Conservation (phyloP, 352 stramenopile genomes). For the Phytophthora cryptogea region DNA sequence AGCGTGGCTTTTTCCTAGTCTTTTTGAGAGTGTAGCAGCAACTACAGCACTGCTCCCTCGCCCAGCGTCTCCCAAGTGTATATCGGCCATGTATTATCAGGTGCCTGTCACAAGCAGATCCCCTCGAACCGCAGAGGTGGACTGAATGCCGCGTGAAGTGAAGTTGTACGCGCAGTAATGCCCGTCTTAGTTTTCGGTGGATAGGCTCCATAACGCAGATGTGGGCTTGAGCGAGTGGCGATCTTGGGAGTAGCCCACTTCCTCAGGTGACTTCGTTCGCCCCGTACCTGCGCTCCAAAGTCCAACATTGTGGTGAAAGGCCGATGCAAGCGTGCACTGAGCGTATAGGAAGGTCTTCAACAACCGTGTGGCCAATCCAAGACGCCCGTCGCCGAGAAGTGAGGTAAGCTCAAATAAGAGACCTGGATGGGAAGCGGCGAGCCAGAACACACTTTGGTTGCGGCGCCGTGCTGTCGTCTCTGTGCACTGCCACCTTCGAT, state of each 20-base stretch:
- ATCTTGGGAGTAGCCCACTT: conserved; percentile 11
- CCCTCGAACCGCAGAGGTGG: conserved; percentile 3
- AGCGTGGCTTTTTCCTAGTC: too few relatives aligned
- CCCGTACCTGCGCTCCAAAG: background rate
- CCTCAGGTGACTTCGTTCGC: background rate
- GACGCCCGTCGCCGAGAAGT: background rate
- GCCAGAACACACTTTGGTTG: conserved; percentile 9
- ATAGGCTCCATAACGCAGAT: conserved; percentile 10
- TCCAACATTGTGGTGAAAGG: conserved; percentile 8
- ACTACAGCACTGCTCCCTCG: background rate
- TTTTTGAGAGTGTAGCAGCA: background rate
- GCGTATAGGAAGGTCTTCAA: background rate
- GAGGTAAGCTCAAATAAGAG: conserved; percentile 1
- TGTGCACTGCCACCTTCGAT: conserved; percentile 6
- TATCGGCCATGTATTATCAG: background rate
- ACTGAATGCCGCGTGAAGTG: conserved; percentile 8
- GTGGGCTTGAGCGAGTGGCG: background rate
- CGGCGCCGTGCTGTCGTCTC: conserved; percentile 12
- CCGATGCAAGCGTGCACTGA: background rate
- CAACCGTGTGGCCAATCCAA: conserved; percentile 12
- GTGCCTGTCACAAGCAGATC: conserved; percentile 11
- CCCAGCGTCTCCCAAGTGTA: conserved; percentile 2
- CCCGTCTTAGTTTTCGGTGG: conserved; percentile 10
- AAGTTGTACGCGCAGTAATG: conserved; percentile 7
- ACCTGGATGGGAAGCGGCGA: conserved; percentile 3